Conservation (phyloP, 2,329 filamentous ascomycete species). For the Akanthomyces muscarius region DNA sequence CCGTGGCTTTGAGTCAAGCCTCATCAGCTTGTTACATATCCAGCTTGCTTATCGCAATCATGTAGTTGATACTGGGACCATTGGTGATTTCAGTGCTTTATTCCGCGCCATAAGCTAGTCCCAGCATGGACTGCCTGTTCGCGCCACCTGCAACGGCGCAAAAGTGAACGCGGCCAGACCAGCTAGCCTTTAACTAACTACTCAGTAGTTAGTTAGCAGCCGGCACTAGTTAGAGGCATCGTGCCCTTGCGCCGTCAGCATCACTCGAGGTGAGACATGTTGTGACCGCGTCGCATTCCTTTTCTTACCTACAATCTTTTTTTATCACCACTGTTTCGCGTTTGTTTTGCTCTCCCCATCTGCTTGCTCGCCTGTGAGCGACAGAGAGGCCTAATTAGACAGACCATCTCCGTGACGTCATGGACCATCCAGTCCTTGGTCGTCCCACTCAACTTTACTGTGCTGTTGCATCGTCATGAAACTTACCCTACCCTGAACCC, state of each 20-base stretch:
- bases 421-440: neutral
- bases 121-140: no score
- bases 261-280: neutral
- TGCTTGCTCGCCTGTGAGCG: neutral
- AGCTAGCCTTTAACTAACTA: no score
- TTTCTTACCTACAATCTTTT: neutral
- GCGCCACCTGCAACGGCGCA: neutral
- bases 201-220: no score
- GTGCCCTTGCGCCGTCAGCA: neutral
- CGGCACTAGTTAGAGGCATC: no score
- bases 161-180: no score
- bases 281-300: neutral
- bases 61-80: no score
- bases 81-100: no score
- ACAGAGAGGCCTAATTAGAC: neutral
- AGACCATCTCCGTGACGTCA: conserved; percentile 3
- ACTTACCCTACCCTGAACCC: conserved; percentile 5
- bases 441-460: neutral
- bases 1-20: no score
- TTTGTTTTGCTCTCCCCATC: neutral
- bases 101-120: no score
- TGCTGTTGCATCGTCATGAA: neutral
- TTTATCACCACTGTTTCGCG: neutral
- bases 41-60: no score
- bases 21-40: no score